A percentile compares a stretch with the other conserved stretches of the same genome.
Conservation (phyloP, 73 alveolate genomes). For the Tetrahymena borealis region DNA sequence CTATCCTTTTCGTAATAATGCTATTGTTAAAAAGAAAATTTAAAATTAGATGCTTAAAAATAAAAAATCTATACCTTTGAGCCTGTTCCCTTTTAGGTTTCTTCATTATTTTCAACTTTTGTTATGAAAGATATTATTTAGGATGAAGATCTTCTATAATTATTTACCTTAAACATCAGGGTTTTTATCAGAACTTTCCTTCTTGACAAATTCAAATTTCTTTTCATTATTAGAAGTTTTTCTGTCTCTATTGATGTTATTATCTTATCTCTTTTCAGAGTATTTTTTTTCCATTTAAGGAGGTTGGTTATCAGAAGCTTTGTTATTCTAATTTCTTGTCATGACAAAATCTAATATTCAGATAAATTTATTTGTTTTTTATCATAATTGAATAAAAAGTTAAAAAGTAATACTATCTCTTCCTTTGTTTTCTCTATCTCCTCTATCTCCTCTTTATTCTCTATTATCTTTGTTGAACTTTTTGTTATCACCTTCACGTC, state of each 20-base stretch:
- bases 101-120: not conserved
- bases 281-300: not conserved
- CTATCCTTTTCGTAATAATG: not conserved
- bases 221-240: too few relatives aligned
- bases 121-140: not conserved
- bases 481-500: not conserved
- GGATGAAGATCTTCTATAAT: too few relatives aligned
- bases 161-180: not conserved
- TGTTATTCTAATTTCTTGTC: not conserved
- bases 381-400: not conserved
- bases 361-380: not conserved
- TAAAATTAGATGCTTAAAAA: not conserved
- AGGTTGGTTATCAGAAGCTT: not conserved
- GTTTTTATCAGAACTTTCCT: not conserved
- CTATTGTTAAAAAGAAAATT: not conserved
- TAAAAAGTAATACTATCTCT: not conserved
- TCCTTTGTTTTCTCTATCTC: not conserved
- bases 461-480: not conserved
- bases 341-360: not conserved
- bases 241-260: too few relatives aligned
- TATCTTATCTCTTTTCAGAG: not conserved
- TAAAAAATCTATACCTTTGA: not conserved
- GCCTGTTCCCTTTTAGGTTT: not conserved
- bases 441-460: not conserved
- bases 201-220: not conserved